Evolutionary conservation across 108 stramenopile genomes (phyloP), one percentile per base, ranked within the genome.

Genomic region (Discostella stelligeroides): DNA sequence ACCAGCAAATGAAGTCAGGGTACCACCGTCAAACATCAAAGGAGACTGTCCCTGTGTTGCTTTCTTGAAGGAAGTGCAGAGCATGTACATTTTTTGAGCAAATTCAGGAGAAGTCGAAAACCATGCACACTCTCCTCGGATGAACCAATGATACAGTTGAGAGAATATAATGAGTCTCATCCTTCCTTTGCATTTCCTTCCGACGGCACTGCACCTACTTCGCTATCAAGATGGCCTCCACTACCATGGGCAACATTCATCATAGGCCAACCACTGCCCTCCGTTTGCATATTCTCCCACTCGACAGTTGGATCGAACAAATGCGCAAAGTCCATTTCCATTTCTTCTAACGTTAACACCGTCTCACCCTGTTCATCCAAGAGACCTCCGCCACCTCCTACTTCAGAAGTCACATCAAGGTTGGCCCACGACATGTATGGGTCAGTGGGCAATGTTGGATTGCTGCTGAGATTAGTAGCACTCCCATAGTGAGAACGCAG

Each of bases 271-370:
- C 83, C 83, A 63, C 83, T 81, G 8, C 83, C 83, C 30, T 84
- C 80, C 11, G 76, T 84, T 34, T 81, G 79, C 83, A 84, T 84
- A 45, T 68, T 74, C 18, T 72, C 68, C 58, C 63, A 59, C 55
- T 85, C 84, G 41, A 79, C 48, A 12, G 53, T 77, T 2, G 83
- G 84, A 69, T 91, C 89, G 75, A 95, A 95, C 53, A 95, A 64
- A 27, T 88, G 86, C 25, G 94, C 91, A 80, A 95, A 95, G 74
- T 95, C 94, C 85, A 92, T 81, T 38, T 93, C 92, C 82, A 88
- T 86, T 48, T 88, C 85, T 46, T 79, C 81, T 1, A 82, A 58
- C 0, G 65, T 67, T 8, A 68, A 60, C 7, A 20, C 23, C 15
- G 55, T 57, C 18, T 45, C 76, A 25, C 61, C 63, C 15, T 25